Evolutionary conservation across 2,329 filamentous ascomycete genomes (phyloP), one percentile per base, ranked within the genome.

Genomic region (Fusarium decemcellulare): DNA sequence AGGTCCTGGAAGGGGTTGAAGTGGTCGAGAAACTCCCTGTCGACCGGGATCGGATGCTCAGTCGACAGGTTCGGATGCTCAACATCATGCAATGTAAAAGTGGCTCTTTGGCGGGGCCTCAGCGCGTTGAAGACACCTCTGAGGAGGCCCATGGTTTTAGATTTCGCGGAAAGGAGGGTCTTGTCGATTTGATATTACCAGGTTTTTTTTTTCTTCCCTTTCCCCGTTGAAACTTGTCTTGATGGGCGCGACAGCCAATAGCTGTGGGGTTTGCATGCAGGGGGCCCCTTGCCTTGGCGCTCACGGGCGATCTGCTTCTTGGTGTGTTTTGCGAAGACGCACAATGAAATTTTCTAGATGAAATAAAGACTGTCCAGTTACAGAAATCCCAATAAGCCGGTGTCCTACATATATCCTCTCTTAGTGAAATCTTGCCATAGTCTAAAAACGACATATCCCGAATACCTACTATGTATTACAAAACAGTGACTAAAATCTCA

Each of bases 1-100:
- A 68, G 42, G 8, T 68, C 66, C 16, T 47, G 57, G 23, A 66
- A 69, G 6, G 66, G 65, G 18, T 58, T 68, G 51, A 65, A 68
- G 47, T 51, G 66, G 16, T 69, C 51, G 3, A 65, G 52, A 39
- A 68, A 69, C 11, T 65, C 65, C n/a, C 32, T 54, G n/a, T 55
- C 66, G 15, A 65, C 27, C 5, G 51, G 61, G 4, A 50, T 47
- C 23, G 23, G 23, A 23, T 23, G 23, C 23, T 23, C 23, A 23
- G 18, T 23, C 18, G 18, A 23, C 18, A 23, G 18, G 18, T 23
- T 47, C 23, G 23, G 23, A 23, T 23, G 23, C 23, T 23, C 23
- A 23, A 23, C 23, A 23, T 23, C 23, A 23, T 23, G 23, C 23
- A 23, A 23, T 23, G 23, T 23, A 23, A 23, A 23, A 23, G 23